phyloP scores from a whole-genome alignment of 2,329 filamentous ascomycete species.

The Nothopassalora personata region DNA sequence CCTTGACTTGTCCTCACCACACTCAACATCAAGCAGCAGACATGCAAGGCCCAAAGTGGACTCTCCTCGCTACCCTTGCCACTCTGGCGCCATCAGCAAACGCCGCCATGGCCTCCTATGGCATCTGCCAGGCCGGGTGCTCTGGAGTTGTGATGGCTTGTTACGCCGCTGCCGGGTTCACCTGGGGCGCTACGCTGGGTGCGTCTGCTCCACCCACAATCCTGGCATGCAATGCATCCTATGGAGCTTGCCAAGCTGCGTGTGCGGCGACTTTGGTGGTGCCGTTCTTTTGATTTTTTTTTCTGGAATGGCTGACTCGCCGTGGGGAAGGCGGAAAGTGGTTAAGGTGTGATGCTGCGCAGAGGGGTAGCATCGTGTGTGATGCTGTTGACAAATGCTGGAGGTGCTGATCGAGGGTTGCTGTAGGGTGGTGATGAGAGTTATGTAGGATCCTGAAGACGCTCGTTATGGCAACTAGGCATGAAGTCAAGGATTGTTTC shows the following conservation, averaged over 20 bases:
- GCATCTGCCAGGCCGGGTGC: constrained; percentile 46
- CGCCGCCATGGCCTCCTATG: constrained; percentile 38
- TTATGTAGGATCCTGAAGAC: too few species aligned
- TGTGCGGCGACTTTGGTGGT: constrained; percentile 32
- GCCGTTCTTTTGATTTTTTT: not conserved
- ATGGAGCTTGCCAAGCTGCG: constrained; percentile 42
- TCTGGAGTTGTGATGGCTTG: constrained; percentile 43
- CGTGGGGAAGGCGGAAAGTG: not conserved
- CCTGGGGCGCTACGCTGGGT: constrained; percentile 38
- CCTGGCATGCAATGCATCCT: constrained; percentile 43
- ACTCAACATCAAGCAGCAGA: not conserved
- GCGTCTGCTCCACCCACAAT: constrained; percentile 39
- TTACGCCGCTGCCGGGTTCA: constrained; percentile 42
- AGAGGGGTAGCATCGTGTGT: not conserved
- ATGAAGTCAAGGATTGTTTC: too few species aligned
- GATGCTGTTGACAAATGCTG: too few species aligned
- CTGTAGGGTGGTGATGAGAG: too few species aligned
- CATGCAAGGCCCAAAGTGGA: not conserved
- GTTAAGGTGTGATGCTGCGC: not conserved
- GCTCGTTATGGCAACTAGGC: too few species aligned
- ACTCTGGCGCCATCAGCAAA: not conserved
- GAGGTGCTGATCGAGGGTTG: too few species aligned
- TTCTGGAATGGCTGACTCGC: not conserved
- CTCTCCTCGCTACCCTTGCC: not conserved
- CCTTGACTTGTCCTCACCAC: not conserved